A percentile compares a stretch with the other conserved stretches of the same genome.
Evolutionary conservation across 768 basidiomycete genomes (phyloP).

Genomic region (Lepiota brunneoincarnata): DNA sequence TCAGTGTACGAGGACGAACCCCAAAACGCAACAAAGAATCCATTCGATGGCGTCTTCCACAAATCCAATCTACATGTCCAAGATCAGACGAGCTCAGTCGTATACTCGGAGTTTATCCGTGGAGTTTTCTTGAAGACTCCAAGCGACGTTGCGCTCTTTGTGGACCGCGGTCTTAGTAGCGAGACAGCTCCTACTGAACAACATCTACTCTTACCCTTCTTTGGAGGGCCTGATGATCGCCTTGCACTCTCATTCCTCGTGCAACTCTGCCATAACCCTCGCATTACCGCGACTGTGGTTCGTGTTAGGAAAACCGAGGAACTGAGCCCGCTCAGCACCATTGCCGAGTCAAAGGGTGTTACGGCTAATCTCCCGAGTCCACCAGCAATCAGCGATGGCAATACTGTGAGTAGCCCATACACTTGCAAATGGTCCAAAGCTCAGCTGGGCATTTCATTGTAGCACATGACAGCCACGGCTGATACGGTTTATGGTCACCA

Average conservation of each 20-base stretch:
- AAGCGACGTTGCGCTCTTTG: constrained; percentile 80
- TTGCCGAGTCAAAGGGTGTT: constrained; percentile 21
- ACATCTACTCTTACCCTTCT: constrained; percentile 86
- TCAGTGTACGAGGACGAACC: constrained; percentile 20
- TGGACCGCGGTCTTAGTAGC: constrained; percentile 62
- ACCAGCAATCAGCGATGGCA: not conserved
- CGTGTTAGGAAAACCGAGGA: constrained; percentile 50
- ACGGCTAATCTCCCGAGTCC: constrained; percentile 14
- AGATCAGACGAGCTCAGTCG: constrained; percentile 50
- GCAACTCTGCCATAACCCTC: constrained; percentile 65
- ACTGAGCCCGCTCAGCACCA: constrained; percentile 25
- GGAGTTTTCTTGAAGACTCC: constrained; percentile 71
- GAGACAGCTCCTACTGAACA: constrained; percentile 30
- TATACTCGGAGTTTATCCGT: constrained; percentile 84
- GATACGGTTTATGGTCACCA: constrained; percentile 73
- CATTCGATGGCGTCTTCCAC: constrained; percentile 81
- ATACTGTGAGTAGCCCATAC: not conserved
- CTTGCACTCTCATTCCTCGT: constrained; percentile 78
- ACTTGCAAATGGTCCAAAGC: not conserved
- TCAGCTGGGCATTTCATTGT: not conserved
- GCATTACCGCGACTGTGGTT: constrained; percentile 71
- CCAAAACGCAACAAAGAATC: constrained; percentile 44
- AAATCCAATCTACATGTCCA: constrained; percentile 34
- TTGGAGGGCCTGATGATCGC: constrained; percentile 93
- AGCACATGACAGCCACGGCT: constrained; percentile 44